phyloP scores from a whole-genome alignment of 1,284 basidiomycete genomes.

The Bothia castanella region DNA sequence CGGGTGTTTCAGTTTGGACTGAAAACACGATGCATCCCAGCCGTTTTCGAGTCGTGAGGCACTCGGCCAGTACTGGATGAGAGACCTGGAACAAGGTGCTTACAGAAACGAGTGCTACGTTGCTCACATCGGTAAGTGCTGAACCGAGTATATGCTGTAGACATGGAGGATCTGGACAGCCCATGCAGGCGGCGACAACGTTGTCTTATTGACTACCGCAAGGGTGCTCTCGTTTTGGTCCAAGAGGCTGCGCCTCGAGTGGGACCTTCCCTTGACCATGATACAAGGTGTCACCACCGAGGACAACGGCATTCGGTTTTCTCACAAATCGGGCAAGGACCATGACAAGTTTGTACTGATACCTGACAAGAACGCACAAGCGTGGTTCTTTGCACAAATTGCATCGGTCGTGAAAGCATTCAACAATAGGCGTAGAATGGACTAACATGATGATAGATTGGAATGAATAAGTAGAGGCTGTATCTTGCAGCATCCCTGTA shows the following conservation, averaged over 20 bases:
- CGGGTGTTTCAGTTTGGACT: background rate
- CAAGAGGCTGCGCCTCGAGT: conserved; percentile 79
- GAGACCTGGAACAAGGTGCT: conserved; percentile 83
- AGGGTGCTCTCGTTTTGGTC: conserved; percentile 85
- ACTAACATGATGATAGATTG: conserved; percentile 33
- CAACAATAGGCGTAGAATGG: conserved; percentile 70
- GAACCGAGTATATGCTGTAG: conserved; percentile 1
- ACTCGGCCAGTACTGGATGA: conserved; percentile 95
- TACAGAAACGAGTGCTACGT: conserved; percentile 87
- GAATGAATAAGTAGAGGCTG: conserved; percentile 16
- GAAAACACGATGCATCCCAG: conserved; percentile 37
- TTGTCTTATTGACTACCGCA: conserved; percentile 78
- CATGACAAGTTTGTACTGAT: conserved; percentile 74
- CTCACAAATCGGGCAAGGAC: conserved; percentile 68
- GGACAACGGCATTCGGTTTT: conserved; percentile 84
- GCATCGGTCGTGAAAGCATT: conserved; percentile 70
- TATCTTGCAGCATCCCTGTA: conserved; percentile 25
- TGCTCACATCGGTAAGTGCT: conserved; percentile 76
- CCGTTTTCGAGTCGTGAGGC: conserved; percentile 89
- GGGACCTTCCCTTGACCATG: conserved; percentile 89
- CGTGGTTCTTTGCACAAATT: conserved; percentile 76
- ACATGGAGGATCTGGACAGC: conserved; percentile 42
- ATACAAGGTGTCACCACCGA: conserved; percentile 88
- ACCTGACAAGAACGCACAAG: conserved; percentile 66
- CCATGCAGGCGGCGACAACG: conserved; percentile 77